Evolutionary conservation across 2,329 filamentous ascomycete species (phyloP).

Genomic region (Xylariaceae sp.): DNA sequence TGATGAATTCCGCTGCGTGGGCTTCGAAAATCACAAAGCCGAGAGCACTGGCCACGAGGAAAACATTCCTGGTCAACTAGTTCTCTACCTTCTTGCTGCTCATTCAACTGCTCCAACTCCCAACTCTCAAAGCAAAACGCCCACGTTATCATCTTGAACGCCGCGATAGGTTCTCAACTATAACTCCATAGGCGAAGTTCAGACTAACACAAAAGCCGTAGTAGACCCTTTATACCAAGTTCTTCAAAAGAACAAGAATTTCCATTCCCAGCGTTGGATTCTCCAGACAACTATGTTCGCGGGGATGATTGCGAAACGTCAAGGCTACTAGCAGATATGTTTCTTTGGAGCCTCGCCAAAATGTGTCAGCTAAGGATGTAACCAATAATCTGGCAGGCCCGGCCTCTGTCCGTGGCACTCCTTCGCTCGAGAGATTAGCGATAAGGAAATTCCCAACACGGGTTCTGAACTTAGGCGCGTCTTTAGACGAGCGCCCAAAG

Average conservation of each 20-base stretch:
- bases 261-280: constrained; percentile 17
- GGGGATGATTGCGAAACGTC: constrained; percentile 8
- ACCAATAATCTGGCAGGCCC: constrained; percentile 46
- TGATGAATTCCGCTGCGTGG: constrained; percentile 21
- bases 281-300: constrained; percentile 10
- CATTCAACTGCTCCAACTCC: constrained; percentile 14
- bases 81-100: constrained; percentile 12
- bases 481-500: constrained; percentile 25
- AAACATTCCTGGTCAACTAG: constrained; percentile 16
- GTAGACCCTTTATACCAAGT: constrained; percentile 1
- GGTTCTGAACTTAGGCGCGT: constrained; percentile 5
- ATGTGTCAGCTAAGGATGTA: constrained; percentile 37
- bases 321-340: constrained; percentile 33
- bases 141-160: constrained; percentile 11
- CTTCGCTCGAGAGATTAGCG: constrained; percentile 32
- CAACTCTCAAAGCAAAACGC: constrained; percentile 11
- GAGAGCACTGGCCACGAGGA: constrained; percentile 15
- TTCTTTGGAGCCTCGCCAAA: constrained; percentile 33
- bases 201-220: too few relatives aligned
- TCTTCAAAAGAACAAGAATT: constrained; percentile 1
- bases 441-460: not conserved
- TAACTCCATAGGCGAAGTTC: too few relatives aligned
- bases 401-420: constrained; percentile 41
- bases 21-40: constrained; percentile 3
- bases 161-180: not conserved